Percentiles rank a stretch among this genome's conserved stretches.
Evolutionary conservation across 116 monocot species (phyloP).

Genomic region (Zostera marina): DNA sequence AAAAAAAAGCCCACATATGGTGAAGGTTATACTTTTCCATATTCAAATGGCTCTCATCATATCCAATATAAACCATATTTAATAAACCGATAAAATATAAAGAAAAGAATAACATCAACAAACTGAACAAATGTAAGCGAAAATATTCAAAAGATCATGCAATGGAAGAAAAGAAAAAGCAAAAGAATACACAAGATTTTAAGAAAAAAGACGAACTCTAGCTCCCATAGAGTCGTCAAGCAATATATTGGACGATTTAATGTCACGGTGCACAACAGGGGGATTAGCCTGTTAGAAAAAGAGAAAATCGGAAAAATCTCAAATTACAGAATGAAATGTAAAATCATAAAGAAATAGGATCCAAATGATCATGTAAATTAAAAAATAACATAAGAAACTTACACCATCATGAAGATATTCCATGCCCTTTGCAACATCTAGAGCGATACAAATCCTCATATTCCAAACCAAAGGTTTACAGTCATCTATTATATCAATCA

Average conservation of each 20-base stretch:
- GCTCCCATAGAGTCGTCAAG: conserved; percentile 80
- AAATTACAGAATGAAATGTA: conserved; percentile 3
- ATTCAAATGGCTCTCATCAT: no score
- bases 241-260: conserved; percentile 90
- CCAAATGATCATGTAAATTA: neutral
- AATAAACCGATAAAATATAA: no score
- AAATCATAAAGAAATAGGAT: neutral
- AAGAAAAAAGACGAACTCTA: conserved; percentile 38
- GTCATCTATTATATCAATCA: conserved; percentile 28
- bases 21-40: no score
- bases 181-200: neutral
- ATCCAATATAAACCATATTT: no score
- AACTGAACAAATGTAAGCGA: no score
- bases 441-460: conserved; percentile 59
- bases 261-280: conserved; percentile 87
- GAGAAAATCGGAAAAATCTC: neutral
- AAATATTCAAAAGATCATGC: no score
- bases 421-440: conserved; percentile 94
- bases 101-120: no score
- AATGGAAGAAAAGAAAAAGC: no score
- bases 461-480: conserved; percentile 49
- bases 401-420: conserved; percentile 98
- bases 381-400: conserved; percentile 11
- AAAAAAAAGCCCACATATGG: no score
- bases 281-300: conserved; percentile 56